Evolutionary conservation across 108 stramenopile species (phyloP).

Genomic region (Cyclotella kingstonii): DNA sequence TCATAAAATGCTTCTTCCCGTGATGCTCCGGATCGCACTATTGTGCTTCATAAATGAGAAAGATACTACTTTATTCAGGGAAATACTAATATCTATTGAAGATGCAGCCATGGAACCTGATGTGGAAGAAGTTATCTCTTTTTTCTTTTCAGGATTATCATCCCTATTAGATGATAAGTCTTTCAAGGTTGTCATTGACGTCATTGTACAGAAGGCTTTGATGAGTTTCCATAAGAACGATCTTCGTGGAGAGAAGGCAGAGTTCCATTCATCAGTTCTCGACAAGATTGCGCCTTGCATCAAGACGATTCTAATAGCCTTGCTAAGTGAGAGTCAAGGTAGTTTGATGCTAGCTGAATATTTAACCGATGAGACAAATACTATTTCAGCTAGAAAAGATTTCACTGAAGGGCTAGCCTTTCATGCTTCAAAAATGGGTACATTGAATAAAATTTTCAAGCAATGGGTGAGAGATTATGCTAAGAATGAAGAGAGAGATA

Average conservation of each 20-base stretch:
- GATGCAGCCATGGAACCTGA: constrained; percentile 1
- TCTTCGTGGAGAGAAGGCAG: background rate
- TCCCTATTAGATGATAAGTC: constrained; percentile 12
- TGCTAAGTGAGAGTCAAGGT: constrained; percentile 24
- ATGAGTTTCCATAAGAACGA: background rate
- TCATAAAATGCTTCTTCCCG: constrained; percentile 17
- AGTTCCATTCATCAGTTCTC: constrained; percentile 6
- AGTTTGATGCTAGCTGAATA: constrained; percentile 36
- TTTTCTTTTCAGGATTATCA: background rate
- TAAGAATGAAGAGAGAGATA: too few relatives aligned
- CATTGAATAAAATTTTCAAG: constrained; percentile 11
- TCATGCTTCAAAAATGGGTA: constrained; percentile 19
- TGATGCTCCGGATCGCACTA: constrained; percentile 25
- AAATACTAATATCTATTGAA: constrained; percentile 16
- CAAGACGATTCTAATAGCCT: constrained; percentile 8
- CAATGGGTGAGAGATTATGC: background rate
- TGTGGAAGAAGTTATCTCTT: constrained; percentile 16
- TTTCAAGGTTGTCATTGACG: constrained; percentile 9
- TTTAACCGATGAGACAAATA: constrained; percentile 9
- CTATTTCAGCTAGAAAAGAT: background rate
- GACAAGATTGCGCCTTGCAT: constrained; percentile 19
- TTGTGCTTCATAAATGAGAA: constrained; percentile 12
- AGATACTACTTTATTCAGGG: constrained; percentile 19
- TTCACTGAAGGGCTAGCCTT: constrained; percentile 8
- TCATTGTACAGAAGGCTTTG: constrained; percentile 7